A percentile compares a stretch with the other conserved stretches of the same genome.
Conservation (phyloP, 2,329 filamentous ascomycete genomes). For the Xylaria sp. region DNA sequence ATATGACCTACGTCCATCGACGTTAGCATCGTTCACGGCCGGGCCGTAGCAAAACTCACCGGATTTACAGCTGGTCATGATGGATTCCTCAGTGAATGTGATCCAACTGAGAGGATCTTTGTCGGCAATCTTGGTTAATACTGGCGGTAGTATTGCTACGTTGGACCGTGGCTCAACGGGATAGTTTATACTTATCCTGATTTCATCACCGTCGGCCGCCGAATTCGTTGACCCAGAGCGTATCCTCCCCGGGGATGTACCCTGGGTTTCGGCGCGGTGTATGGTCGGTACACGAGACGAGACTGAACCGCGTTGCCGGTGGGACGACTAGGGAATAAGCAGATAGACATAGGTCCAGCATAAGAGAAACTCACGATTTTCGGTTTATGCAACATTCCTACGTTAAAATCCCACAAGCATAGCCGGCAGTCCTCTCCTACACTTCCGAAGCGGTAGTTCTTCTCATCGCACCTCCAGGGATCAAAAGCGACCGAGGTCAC, state of each 20-base stretch:
- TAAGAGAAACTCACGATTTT: constrained; percentile 73
- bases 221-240: constrained; percentile 78
- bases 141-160: constrained; percentile 88
- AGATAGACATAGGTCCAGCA: neutral
- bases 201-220: constrained; percentile 60
- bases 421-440: constrained; percentile 94
- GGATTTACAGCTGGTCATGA: constrained; percentile 90
- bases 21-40: constrained; percentile 19
- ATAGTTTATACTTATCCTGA: constrained; percentile 72
- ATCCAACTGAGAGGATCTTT: constrained; percentile 89
- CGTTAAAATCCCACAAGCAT: constrained; percentile 96
- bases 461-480: constrained; percentile 95
- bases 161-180: constrained; percentile 84
- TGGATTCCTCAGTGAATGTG: constrained; percentile 92
- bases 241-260: constrained; percentile 66
- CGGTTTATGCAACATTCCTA: constrained; percentile 93
- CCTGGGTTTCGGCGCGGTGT: constrained; percentile 71
- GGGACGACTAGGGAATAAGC: constrained; percentile 57
- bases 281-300: constrained; percentile 62
- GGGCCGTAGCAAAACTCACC: constrained; percentile 66
- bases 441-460: constrained; percentile 94
- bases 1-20: constrained; percentile 51
- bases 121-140: constrained; percentile 88
- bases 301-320: constrained; percentile 66
- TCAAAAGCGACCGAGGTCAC: constrained; percentile 94